Conservation (phyloP, 2,329 filamentous ascomycete genomes). For the Pyricularia pennisetigena region DNA sequence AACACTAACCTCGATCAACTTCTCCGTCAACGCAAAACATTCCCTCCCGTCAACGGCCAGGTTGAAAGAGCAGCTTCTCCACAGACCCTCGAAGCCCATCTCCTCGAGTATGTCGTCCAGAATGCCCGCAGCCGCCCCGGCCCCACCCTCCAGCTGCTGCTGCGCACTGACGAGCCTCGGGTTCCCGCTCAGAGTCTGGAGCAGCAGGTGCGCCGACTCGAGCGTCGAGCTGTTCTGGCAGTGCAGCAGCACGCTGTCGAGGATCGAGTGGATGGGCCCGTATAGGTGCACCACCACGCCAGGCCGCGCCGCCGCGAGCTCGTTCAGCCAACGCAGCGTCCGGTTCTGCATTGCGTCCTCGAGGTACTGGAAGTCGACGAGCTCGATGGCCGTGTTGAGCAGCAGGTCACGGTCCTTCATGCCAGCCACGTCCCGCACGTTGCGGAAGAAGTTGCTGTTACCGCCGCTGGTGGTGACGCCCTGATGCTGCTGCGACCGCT, state of each 20-base stretch:
- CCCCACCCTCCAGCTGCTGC: constrained; percentile 14
- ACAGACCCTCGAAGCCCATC: constrained; percentile 55
- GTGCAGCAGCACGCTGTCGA: constrained; percentile 53
- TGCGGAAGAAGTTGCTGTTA: constrained; percentile 21
- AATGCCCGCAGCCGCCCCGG: constrained; percentile 32
- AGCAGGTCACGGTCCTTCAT: constrained; percentile 53
- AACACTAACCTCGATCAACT: constrained; percentile 44
- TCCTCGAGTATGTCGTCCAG: constrained; percentile 45
- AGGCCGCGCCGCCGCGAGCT: constrained; percentile 43
- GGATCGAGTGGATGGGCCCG: constrained; percentile 44
- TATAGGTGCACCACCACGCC: constrained; percentile 49
- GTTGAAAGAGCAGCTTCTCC: constrained; percentile 44
- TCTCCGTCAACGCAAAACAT: constrained; percentile 46
- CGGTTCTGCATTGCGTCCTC: constrained; percentile 53
- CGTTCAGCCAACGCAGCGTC: constrained; percentile 48
- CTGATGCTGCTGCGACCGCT: constrained; percentile 17
- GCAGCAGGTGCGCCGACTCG: constrained; percentile 48
- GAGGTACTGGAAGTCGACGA: constrained; percentile 56
- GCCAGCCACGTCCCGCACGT: constrained; percentile 29
- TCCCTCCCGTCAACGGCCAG: constrained; percentile 38
- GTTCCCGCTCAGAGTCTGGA: constrained; percentile 48
- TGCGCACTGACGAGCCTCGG: constrained; percentile 31
- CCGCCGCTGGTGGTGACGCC: constrained; percentile 13
- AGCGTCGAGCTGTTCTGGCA: constrained; percentile 52
- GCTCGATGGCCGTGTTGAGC: constrained; percentile 51